Evolutionary conservation across 306 rosid genomes (phyloP).

Genomic region (Prunus mongolica): DNA sequence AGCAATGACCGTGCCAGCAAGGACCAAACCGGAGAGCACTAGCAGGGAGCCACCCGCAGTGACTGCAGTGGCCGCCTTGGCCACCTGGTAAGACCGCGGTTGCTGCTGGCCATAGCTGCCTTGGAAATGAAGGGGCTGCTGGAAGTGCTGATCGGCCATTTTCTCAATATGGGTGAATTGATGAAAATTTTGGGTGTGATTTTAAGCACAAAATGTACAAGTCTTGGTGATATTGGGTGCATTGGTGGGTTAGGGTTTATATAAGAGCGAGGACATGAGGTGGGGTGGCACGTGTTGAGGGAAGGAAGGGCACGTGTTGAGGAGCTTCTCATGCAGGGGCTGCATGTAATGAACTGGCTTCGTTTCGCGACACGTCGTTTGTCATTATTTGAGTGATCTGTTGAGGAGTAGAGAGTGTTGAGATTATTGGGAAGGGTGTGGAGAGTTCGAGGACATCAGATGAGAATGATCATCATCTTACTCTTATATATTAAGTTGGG

Average conservation of each 20-base stretch:
- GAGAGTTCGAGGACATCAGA: constrained; percentile 1
- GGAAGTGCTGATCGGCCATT: neutral
- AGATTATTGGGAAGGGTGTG: neutral
- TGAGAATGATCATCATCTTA: neutral
- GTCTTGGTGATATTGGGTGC: too few relatives aligned
- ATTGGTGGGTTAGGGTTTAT: neutral
- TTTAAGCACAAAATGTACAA: neutral
- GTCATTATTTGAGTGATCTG: neutral
- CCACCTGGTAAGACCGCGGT: constrained; percentile 33
- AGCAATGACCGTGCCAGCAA: constrained; percentile 49
- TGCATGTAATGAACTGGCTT: constrained; percentile 37
- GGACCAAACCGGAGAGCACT: constrained; percentile 44
- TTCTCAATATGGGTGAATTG: neutral
- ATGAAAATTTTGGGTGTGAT: neutral
- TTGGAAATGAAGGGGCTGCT: neutral
- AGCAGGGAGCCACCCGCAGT: constrained; percentile 64
- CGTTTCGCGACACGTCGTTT: constrained; percentile 38
- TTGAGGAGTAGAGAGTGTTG: neutral
- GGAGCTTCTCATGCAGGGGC: constrained; percentile 52
- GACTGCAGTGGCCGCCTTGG: constrained; percentile 58
- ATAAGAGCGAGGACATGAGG: constrained; percentile 3
- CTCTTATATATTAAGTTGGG: neutral
- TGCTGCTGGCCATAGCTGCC: constrained; percentile 13
- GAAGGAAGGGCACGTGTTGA: constrained; percentile 46
- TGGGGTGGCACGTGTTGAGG: constrained; percentile 38